Evolutionary conservation across 208 protist species (phyloP).

Genomic region (Leishmania martiniquensis): DNA sequence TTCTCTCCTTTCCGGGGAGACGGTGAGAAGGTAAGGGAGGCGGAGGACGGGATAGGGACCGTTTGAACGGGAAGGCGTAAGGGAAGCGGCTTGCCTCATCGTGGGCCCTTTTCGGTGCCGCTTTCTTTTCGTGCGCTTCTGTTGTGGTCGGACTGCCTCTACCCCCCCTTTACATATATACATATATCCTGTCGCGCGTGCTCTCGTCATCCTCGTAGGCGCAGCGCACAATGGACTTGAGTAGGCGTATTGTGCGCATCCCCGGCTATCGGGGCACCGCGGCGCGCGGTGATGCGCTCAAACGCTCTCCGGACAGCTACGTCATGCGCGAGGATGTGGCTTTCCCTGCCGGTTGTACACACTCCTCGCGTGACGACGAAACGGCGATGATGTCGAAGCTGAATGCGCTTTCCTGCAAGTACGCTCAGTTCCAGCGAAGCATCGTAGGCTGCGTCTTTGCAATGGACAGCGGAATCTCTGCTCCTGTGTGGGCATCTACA

Average conservation of each 20-base stretch:
- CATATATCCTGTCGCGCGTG: background rate
- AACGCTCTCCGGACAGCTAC: background rate
- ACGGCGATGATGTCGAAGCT: slow-evolving; percentile 12
- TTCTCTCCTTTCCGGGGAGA: background rate
- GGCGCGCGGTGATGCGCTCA: slow-evolving; percentile 3
- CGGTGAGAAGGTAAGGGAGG: background rate
- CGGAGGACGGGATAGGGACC: background rate
- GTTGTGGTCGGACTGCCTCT: background rate
- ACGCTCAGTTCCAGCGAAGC: slow-evolving; percentile 23
- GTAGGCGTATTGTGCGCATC: slow-evolving; percentile 2
- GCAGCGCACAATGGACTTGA: slow-evolving; percentile 88
- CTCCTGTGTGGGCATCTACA: background rate
- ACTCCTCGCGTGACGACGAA: background rate
- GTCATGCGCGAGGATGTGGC: background rate
- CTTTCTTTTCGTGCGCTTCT: background rate
- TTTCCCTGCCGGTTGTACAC: no score
- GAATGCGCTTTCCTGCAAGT: slow-evolving; percentile 8
- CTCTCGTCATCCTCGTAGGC: slow-evolving; percentile 81
- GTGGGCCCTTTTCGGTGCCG: background rate
- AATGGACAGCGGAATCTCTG: background rate
- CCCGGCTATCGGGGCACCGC: background rate
- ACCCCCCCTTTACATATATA: background rate
- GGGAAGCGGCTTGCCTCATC: background rate
- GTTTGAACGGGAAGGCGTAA: background rate
- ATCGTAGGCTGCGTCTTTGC: slow-evolving; percentile 14